A percentile compares a stretch with the other conserved stretches of the same genome.
These are phyloP conservation scores for Nicotiana paniculata DNA, from an alignment of 257 asterid species.

Conservation along the genomic window DNA sequence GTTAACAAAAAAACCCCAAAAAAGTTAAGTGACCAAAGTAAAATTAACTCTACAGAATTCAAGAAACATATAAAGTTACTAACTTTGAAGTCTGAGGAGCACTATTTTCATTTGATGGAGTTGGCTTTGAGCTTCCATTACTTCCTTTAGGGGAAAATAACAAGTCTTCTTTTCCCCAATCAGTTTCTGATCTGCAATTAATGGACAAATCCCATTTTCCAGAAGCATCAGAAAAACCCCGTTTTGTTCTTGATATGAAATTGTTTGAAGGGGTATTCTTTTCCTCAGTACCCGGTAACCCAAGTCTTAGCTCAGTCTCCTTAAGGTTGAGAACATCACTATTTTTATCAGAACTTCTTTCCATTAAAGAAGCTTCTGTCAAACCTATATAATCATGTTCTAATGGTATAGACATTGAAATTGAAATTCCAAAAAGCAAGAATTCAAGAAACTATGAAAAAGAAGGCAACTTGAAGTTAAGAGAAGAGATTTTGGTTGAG, in stretches of 20 bases:
- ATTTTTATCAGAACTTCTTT: constrained; percentile 32
- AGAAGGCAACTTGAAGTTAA: constrained; percentile 13
- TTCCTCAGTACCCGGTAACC: constrained; percentile 73
- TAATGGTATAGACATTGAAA: constrained; percentile 46
- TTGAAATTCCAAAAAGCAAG: background rate
- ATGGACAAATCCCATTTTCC: constrained; percentile 59
- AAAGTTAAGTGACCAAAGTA: background rate
- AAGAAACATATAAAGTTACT: constrained; percentile 19
- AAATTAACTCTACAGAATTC: too few relatives aligned
- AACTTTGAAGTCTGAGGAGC: constrained; percentile 21
- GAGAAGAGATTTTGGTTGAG: background rate
- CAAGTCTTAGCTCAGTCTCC: constrained; percentile 82
- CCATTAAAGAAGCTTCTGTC: constrained; percentile 42
- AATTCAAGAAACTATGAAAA: constrained; percentile 6
- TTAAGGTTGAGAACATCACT: constrained; percentile 32
- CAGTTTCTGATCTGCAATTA: constrained; percentile 52
- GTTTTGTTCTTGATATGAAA: constrained; percentile 55
- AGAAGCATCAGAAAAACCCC: constrained; percentile 70
- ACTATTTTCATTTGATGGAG: constrained; percentile 24
- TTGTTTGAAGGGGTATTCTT: constrained; percentile 25
- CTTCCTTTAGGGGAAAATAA: constrained; percentile 33
- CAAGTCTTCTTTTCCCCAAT: constrained; percentile 26
- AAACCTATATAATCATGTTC: constrained; percentile 66
- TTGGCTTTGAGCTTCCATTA: constrained; percentile 9
- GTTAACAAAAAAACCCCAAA: background rate